Evolutionary conservation across 2,329 filamentous ascomycete species (phyloP).

Genomic region (Diaporthe destruens): DNA sequence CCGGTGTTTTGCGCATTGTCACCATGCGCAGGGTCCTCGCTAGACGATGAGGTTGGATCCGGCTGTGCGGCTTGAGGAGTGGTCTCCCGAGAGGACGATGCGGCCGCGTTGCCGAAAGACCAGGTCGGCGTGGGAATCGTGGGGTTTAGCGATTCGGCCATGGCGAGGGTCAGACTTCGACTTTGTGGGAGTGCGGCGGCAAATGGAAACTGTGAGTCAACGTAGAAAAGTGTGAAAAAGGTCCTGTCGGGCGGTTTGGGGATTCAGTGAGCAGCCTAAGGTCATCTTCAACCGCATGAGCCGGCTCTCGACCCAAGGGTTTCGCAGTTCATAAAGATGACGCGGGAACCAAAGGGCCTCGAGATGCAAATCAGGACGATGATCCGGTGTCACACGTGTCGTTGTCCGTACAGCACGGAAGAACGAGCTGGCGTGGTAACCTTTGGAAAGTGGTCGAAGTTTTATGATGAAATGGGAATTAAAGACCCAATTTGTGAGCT

Average conservation of each 20-base stretch:
- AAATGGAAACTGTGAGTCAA: conserved; percentile 8
- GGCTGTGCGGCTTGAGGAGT: conserved; percentile 3
- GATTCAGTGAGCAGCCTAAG: conserved; percentile 8
- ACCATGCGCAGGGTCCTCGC: conserved; percentile 29
- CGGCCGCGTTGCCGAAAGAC: conserved; percentile 31
- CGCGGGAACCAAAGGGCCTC: not conserved
- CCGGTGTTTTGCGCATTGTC: conserved; percentile 39
- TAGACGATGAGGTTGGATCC: conserved; percentile 11
- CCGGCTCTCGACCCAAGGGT: conserved; percentile 23
- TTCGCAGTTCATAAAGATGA: conserved; percentile 17
- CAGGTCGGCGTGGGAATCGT: conserved; percentile 32
- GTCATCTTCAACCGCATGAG: conserved; percentile 32
- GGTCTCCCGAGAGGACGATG: not conserved
- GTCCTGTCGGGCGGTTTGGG: not conserved
- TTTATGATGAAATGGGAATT: not conserved
- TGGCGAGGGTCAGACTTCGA: not conserved
- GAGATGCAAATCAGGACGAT: not conserved
- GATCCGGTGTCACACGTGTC: not conserved
- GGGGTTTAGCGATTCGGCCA: conserved; percentile 16
- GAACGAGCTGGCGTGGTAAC: not conserved
- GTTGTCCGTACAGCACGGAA: not conserved
- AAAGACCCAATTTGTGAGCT: conserved; percentile 14
- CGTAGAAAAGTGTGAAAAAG: not conserved
- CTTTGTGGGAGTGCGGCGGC: not conserved
- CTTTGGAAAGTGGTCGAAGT: not conserved